phyloP scores from a whole-genome alignment of 371 early-diverging fungal species.

The Blastocladiella emersonii region DNA sequence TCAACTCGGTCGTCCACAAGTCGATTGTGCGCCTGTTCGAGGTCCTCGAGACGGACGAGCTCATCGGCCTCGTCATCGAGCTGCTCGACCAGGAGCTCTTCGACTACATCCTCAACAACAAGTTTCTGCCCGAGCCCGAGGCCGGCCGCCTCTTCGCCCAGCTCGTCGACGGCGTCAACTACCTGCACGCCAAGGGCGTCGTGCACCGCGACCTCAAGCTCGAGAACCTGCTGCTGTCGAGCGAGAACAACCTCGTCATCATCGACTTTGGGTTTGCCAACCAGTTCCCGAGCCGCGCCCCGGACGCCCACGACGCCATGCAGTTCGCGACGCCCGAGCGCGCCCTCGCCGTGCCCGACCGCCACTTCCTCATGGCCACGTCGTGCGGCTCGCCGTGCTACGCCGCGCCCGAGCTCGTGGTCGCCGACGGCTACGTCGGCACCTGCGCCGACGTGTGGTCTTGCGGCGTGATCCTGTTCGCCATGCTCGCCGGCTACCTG shows the following conservation, averaged over 20 bases:
- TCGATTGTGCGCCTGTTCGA: conserved; percentile 88
- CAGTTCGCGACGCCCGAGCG: background rate
- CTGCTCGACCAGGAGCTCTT: conserved; percentile 95
- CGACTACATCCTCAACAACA: conserved; percentile 86
- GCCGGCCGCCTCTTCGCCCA: conserved; percentile 89
- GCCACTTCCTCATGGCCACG: conserved; percentile 50
- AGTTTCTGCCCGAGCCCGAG: conserved; percentile 81
- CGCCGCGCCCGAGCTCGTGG: conserved; percentile 93
- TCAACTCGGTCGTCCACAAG: conserved; percentile 72
- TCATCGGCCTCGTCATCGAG: conserved; percentile 90
- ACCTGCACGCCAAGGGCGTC: conserved; percentile 73
- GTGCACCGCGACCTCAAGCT: conserved; percentile 94
- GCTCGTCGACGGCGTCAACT: conserved; percentile 81
- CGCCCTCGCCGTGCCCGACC: background rate
- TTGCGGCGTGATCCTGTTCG: conserved; percentile 77
- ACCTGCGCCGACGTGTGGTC: conserved; percentile 92
- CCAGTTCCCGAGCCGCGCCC: conserved; percentile 32
- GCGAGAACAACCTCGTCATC: conserved; percentile 26
- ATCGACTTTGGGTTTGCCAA: conserved; percentile 99
- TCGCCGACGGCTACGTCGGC: conserved; percentile 92
- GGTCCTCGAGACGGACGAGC: conserved; percentile 88
- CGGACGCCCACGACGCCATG: background rate
- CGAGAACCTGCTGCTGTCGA: conserved; percentile 72
- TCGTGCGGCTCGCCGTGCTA: conserved; percentile 96
- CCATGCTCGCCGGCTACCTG: conserved; percentile 66